Evolutionary conservation across 1,284 basidiomycete genomes (phyloP).

Genomic region (Sphagnurus paluster): DNA sequence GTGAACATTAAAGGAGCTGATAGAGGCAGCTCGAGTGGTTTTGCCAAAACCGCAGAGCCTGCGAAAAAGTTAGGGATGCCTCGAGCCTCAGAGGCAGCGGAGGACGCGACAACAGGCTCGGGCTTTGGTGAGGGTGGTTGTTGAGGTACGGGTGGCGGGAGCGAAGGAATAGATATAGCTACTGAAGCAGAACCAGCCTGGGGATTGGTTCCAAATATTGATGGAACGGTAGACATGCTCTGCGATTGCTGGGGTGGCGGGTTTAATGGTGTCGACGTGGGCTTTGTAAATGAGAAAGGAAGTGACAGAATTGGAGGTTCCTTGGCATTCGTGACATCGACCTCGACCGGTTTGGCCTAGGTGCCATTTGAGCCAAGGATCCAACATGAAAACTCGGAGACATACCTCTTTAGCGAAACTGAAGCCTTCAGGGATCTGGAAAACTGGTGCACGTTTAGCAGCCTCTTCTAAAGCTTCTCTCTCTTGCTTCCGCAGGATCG

Average conservation of each 20-base stretch:
- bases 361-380: slow-evolving; percentile 15
- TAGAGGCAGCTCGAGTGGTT: slow-evolving; percentile 19
- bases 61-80: slow-evolving; percentile 26
- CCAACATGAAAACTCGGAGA: slow-evolving; percentile 16
- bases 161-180: neutral
- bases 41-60: slow-evolving; percentile 22
- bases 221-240: slow-evolving; percentile 3
- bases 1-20: slow-evolving; percentile 17
- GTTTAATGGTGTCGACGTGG: slow-evolving; percentile 21
- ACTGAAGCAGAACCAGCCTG: slow-evolving; percentile 5
- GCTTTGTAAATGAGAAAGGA: slow-evolving; percentile 62
- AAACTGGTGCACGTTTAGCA: slow-evolving; percentile 52
- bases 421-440: slow-evolving; percentile 63
- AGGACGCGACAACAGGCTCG: neutral
- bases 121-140: slow-evolving; percentile 2
- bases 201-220: neutral
- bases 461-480: slow-evolving; percentile 49
- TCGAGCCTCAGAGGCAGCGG: slow-evolving; percentile 1
- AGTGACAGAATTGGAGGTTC: slow-evolving; percentile 65
- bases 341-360: slow-evolving; percentile 33
- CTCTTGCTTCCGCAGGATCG: slow-evolving; percentile 39
- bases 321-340: slow-evolving; percentile 45
- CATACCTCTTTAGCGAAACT: slow-evolving; percentile 66
- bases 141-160: neutral
- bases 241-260: slow-evolving; percentile 7